These are phyloP conservation scores for Trichoderma parareesei DNA, from an alignment of 495 filamentous ascomycete genomes.

Conservation along the genomic window DNA sequence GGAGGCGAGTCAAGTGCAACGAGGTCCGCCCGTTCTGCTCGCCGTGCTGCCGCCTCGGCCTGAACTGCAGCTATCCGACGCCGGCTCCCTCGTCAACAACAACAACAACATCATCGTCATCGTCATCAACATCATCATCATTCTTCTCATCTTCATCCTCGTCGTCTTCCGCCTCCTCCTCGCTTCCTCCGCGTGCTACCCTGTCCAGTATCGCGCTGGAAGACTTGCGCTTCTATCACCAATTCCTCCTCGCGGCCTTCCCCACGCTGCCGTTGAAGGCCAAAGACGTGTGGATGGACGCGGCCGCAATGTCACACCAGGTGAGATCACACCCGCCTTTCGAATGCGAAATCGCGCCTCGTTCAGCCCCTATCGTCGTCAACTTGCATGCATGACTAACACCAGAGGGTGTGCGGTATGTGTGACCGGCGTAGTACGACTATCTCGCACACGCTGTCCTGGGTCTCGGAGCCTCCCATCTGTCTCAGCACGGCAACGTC, in stretches of 20 bases:
- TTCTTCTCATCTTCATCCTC: background rate
- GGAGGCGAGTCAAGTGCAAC: conserved; percentile 42
- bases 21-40: conserved; percentile 37
- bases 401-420: background rate
- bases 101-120: background rate
- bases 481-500: conserved; percentile 16
- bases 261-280: conserved; percentile 39
- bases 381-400: background rate
- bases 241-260: conserved; percentile 37
- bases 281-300: conserved; percentile 39
- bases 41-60: conserved; percentile 35
- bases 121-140: background rate
- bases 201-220: conserved; percentile 24
- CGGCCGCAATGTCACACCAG: conserved; percentile 34
- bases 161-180: background rate
- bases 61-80: conserved; percentile 38
- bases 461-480: conserved; percentile 34
- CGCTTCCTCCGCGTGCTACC: conserved; percentile 12
- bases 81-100: background rate
- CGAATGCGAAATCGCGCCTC: background rate
- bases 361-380: background rate
- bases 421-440: conserved; percentile 17
- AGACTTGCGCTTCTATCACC: conserved; percentile 42
- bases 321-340: conserved; percentile 19
- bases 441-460: conserved; percentile 37